Percentiles rank a stretch among this genome's conserved stretches.
Evolutionary conservation across 139 green algal genomes (phyloP).

Genomic region (Pseudopediastrum boryanum): DNA sequence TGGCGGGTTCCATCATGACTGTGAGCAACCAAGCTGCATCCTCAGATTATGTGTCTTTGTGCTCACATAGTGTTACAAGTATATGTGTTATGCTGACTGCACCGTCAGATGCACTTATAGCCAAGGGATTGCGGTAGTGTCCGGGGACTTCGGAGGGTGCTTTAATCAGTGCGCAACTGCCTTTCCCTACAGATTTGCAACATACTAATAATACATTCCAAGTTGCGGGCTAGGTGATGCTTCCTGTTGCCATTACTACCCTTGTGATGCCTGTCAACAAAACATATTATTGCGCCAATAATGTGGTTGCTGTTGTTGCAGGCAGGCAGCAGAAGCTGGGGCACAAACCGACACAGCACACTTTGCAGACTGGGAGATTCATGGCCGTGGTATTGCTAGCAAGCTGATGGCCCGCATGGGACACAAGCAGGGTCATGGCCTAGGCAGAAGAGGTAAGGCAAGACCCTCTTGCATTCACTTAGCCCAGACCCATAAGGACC

Average conservation of each 20-base stretch:
- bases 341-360: slow-evolving; percentile 1
- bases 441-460: slow-evolving; percentile 5
- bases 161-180: background rate
- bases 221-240: background rate
- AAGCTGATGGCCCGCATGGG: slow-evolving; percentile 29
- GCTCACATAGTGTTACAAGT: too few species aligned
- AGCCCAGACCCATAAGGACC: too few species aligned
- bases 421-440: background rate
- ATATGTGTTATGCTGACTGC: too few species aligned
- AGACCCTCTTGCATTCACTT: too few species aligned
- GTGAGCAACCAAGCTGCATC: too few species aligned
- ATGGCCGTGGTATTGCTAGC: slow-evolving; percentile 21
- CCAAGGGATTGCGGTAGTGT: background rate
- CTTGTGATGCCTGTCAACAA: too few species aligned
- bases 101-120: too few species aligned
- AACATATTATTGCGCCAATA: too few species aligned
- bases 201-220: background rate
- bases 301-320: background rate
- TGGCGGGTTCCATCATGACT: too few species aligned
- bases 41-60: background rate
- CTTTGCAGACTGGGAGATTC: slow-evolving; percentile 28
- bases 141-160: background rate
- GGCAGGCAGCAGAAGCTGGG: slow-evolving; percentile 16
- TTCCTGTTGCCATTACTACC: background rate
- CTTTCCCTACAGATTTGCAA: background rate